These are phyloP conservation scores for Piper betle DNA, from an alignment of 164 flowering plant species.

Conservation along the genomic window DNA sequence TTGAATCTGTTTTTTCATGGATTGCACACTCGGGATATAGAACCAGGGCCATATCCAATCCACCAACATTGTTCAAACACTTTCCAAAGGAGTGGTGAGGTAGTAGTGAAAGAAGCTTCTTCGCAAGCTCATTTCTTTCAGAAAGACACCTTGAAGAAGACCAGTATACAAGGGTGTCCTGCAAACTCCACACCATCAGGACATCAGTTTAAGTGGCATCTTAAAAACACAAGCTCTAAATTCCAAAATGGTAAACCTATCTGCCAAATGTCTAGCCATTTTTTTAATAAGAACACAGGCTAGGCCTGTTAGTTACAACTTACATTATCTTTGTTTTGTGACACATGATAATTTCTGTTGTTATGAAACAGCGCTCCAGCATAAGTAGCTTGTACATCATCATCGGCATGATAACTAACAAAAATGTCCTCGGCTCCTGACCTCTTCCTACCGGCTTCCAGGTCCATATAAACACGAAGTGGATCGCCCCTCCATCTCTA, in stretches of 20 bases:
- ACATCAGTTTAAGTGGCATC: too few relatives aligned
- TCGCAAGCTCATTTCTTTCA: slow-evolving; percentile 60
- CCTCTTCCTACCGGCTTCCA: slow-evolving; percentile 79
- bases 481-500: slow-evolving; percentile 83
- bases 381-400: slow-evolving; percentile 97
- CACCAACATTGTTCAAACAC: slow-evolving; percentile 96
- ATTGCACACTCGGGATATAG: slow-evolving; percentile 68
- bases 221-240: background rate
- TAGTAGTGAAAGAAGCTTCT: slow-evolving; percentile 46
- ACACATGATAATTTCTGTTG: slow-evolving; percentile 69
- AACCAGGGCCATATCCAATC: slow-evolving; percentile 60
- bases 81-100: slow-evolving; percentile 94
- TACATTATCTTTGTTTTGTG: slow-evolving; percentile 61
- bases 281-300: too few relatives aligned
- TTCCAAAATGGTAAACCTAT: background rate
- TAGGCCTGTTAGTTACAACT: slow-evolving; percentile 9
- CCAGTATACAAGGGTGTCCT: slow-evolving; percentile 96
- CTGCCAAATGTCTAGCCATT: background rate
- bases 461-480: slow-evolving; percentile 95
- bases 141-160: slow-evolving; percentile 95
- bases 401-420: slow-evolving; percentile 86
- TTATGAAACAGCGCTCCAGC: slow-evolving; percentile 92
- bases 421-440: slow-evolving; percentile 84
- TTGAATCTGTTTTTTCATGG: slow-evolving; percentile 30
- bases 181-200: background rate